Evolutionary conservation across 2,329 filamentous ascomycete species (phyloP).

Genomic region (Trichoderma koningiopsis): DNA sequence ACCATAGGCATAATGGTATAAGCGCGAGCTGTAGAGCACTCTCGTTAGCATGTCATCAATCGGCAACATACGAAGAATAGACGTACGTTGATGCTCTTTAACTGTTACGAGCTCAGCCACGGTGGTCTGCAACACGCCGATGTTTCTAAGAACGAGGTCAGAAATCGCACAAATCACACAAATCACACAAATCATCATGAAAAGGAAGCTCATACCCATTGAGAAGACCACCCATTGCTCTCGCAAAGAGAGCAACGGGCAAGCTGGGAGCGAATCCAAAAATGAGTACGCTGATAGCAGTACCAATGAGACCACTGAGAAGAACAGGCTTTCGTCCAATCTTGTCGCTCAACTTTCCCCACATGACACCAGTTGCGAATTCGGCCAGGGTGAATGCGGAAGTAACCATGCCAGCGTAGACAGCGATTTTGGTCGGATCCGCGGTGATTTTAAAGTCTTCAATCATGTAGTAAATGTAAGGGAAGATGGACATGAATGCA

Average conservation of each 20-base stretch:
- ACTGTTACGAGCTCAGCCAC: conserved; percentile 91
- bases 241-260: conserved; percentile 79
- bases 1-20: conserved; percentile 98
- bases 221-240: conserved; percentile 84
- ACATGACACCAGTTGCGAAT: conserved; percentile 88
- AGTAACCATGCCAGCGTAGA: conserved; percentile 95
- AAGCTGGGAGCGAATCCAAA: conserved; percentile 90
- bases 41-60: conserved; percentile 32
- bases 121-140: conserved; percentile 92
- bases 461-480: conserved; percentile 98
- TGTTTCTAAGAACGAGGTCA: conserved; percentile 62
- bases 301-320: conserved; percentile 85
- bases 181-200: background rate
- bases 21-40: conserved; percentile 65
- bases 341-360: conserved; percentile 89
- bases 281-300: conserved; percentile 85
- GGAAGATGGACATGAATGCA: conserved; percentile 99
- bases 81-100: conserved; percentile 87
- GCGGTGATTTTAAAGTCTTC: conserved; percentile 84
- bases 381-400: conserved; percentile 96
- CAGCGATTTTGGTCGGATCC: conserved; percentile 76
- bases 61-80: background rate
- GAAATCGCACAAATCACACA: background rate
- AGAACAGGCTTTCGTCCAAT: conserved; percentile 92
- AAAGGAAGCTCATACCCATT: conserved; percentile 73